phyloP scores from a whole-genome alignment of 1,284 basidiomycete genomes.

The Naganishia sp. region DNA sequence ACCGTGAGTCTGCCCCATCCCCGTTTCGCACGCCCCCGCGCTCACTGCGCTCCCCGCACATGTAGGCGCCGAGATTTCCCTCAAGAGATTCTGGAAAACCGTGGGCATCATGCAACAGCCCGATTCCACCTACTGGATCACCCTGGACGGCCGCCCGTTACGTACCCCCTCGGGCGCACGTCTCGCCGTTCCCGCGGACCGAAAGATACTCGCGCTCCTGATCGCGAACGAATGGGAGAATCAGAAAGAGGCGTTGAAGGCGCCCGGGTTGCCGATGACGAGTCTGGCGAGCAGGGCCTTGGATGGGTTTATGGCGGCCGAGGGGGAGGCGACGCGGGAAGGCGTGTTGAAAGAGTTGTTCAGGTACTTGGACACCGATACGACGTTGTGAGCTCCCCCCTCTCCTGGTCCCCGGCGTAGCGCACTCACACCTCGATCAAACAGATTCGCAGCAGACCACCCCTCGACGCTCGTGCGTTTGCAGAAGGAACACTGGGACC shows the following conservation, averaged over 20 bases:
- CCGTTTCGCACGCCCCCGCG: no score
- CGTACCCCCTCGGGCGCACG: constrained; percentile 82
- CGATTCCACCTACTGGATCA: constrained; percentile 65
- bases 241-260: constrained; percentile 81
- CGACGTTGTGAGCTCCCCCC: constrained; percentile 70
- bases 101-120: constrained; percentile 67
- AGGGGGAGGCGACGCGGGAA: constrained; percentile 33
- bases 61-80: constrained; percentile 76
- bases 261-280: constrained; percentile 88
- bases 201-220: constrained; percentile 73
- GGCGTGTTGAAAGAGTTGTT: constrained; percentile 73
- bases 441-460: constrained; percentile 78
- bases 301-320: constrained; percentile 69
- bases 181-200: constrained; percentile 70
- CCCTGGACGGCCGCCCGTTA: constrained; percentile 79
- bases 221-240: constrained; percentile 96
- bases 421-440: constrained; percentile 17
- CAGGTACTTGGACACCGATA: constrained; percentile 91
- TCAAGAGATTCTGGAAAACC: constrained; percentile 88
- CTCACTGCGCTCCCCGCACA: no score
- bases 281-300: constrained; percentile 85
- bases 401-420: background rate
- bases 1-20: background rate
- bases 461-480: constrained; percentile 74
- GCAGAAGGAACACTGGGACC: constrained; percentile 87